Evolutionary conservation across 2,329 filamentous ascomycete species (phyloP).

Genomic region (Cladosporium sp.): DNA sequence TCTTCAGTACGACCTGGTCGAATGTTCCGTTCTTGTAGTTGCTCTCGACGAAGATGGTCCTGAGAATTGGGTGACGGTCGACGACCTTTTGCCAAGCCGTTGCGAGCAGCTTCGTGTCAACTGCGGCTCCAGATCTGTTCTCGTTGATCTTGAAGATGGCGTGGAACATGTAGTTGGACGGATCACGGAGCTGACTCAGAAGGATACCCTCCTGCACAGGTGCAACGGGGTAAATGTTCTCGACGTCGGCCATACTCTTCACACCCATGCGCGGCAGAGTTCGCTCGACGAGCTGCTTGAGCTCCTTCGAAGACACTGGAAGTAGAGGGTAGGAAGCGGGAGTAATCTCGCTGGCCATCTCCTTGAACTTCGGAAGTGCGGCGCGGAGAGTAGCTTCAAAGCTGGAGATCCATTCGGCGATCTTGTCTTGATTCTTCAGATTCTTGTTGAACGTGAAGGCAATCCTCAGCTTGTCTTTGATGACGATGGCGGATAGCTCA

Average conservation of each 20-base stretch:
- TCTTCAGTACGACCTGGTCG: slow-evolving; percentile 6
- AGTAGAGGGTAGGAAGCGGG: slow-evolving; percentile 1
- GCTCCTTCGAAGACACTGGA: slow-evolving; percentile 1
- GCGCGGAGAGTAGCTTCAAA: slow-evolving; percentile 3
- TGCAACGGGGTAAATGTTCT: slow-evolving; percentile 11
- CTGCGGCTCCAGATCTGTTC: slow-evolving; percentile 5
- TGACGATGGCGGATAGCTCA: slow-evolving; percentile 7
- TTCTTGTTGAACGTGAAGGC: slow-evolving; percentile 11
- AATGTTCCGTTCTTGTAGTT: slow-evolving; percentile 8
- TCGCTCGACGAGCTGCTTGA: slow-evolving; percentile 6
- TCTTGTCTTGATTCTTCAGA: slow-evolving; percentile 6
- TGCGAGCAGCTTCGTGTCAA: slow-evolving; percentile 29
- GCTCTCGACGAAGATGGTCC: slow-evolving; percentile 32
- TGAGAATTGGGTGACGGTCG: slow-evolving; percentile 29
- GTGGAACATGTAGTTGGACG: slow-evolving; percentile 11
- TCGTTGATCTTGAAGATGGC: slow-evolving; percentile 11
- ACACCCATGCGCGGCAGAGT: slow-evolving; percentile 4
- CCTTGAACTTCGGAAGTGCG: slow-evolving; percentile 3
- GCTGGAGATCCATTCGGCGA: slow-evolving; percentile 5
- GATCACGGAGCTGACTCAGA: slow-evolving; percentile 10
- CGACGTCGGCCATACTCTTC: background rate
- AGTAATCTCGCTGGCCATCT: slow-evolving; percentile 5
- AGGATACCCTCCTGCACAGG: slow-evolving; percentile 12
- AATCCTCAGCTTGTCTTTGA: slow-evolving; percentile 8
- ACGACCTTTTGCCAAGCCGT: slow-evolving; percentile 33